Base-by-base conservation (phyloP, 768 basidiomycete genomes). In the Dioszegia crocea region DNA sequence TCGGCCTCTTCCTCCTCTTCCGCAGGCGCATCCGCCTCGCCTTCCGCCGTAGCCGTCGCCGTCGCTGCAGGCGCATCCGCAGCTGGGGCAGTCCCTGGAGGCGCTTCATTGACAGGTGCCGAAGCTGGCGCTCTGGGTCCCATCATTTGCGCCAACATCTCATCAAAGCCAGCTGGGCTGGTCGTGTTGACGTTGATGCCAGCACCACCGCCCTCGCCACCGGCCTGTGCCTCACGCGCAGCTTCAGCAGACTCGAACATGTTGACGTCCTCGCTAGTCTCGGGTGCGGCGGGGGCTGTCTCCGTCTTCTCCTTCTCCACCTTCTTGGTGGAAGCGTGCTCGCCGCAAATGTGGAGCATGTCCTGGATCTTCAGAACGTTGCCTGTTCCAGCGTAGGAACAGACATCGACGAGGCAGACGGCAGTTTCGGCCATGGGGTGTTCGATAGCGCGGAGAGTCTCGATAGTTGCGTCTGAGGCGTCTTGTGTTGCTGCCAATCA, bases 301-400 rank as follows among this genome's bases (percentile, higher is more conserved):
- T 60, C 56, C 9, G 59, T 38, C 3, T 62, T 47, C 10, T 61
- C 48, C 30, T 65, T 54, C 4, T 56, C 56, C 26, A 61, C 64
- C 53, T 73, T 64, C 57, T 73, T 70, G 21, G 61, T 51, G 53
- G 63, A 66, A 62, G 92, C 81, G 72, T 97, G 93, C 71, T 97
- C 93, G 55, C 89, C 89, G 70, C 94, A 98, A 62, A 91, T 83
- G 62, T 96, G 91, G 8, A 98, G 83, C 84, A 98, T 87, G 31
- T 82, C 80, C 75, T 98, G 96, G 17, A 99, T 83, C 76, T 90
- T 89, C 44, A 99, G 80, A 0, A 98, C 96, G 71, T 96, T 93
- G 33, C 93, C 91, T 0, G 91, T 92, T 19, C 92, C 96, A 2
- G 92, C 93, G 74, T 87, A 98, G 1, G 93, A 86, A 70, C 92